Percentiles rank a stretch among this genome's conserved stretches.
phyloP scores from a whole-genome alignment of 139 green algal genomes.

The Tetratostichococcus sp. region DNA sequence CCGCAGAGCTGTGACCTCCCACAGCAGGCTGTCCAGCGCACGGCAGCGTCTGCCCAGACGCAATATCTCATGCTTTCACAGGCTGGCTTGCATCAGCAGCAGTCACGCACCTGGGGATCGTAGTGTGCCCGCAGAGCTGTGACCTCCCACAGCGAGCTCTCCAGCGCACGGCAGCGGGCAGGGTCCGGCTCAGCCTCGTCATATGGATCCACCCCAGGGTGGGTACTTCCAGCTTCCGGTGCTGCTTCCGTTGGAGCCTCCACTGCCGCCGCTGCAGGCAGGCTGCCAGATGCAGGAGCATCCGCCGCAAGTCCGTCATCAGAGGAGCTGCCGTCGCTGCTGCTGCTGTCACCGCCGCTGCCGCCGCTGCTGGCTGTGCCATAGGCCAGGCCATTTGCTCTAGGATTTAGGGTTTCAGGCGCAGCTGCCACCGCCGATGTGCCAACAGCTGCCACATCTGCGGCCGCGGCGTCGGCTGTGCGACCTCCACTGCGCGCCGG shows the following conservation, averaged over 20 bases:
- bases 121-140: slow-evolving; percentile 74
- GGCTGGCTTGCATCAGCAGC: no score
- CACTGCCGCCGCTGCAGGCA: background rate
- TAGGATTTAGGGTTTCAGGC: no score
- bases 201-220: slow-evolving; percentile 51
- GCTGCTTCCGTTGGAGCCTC: background rate
- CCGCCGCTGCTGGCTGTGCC: no score
- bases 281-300: background rate
- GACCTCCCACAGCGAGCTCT: slow-evolving; percentile 95
- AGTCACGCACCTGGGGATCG: slow-evolving; percentile 64
- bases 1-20: slow-evolving; percentile 84
- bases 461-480: no score
- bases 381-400: no score
- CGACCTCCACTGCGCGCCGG: no score
- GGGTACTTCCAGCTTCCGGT: slow-evolving; percentile 11
- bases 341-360: no score
- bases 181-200: slow-evolving; percentile 57
- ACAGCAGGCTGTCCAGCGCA: slow-evolving; percentile 88
- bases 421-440: no score
- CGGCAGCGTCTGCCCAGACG: slow-evolving; percentile 27
- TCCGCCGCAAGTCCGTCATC: background rate
- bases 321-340: background rate
- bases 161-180: slow-evolving; percentile 65
- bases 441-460: no score
- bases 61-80: no score